Percentiles rank a stretch among this genome's conserved stretches.
Conservation (phyloP, 306 rosid species). For the Luffa aegyptiaca region DNA sequence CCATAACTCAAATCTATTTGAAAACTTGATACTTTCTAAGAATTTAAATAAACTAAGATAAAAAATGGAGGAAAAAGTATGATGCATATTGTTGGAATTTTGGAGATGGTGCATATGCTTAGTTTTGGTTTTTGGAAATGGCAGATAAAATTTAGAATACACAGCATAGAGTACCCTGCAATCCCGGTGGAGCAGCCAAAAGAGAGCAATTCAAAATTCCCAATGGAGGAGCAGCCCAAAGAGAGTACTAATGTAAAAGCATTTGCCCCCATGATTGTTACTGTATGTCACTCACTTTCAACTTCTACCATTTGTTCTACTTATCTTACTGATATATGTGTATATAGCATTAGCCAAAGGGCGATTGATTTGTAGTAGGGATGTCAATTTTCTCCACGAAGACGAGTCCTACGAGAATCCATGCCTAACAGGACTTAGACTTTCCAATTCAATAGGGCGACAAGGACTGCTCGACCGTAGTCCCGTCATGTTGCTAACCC, state of each 20-base stretch:
- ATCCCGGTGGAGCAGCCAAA: constrained; percentile 56
- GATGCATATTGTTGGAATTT: not conserved
- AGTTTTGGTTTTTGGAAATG: constrained; percentile 11
- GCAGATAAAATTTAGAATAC: constrained; percentile 54
- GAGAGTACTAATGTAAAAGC: constrained; percentile 34
- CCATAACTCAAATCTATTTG: not conserved
- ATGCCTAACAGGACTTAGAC: not conserved
- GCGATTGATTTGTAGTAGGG: not conserved
- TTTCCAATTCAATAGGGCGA: not conserved
- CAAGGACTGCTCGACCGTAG: not conserved
- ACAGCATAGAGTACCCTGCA: constrained; percentile 49
- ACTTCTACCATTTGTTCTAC: not conserved
- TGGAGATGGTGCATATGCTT: constrained; percentile 8
- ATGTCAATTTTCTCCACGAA: not conserved
- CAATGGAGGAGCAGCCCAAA: constrained; percentile 42
- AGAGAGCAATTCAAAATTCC: constrained; percentile 23
- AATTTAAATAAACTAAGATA: not conserved
- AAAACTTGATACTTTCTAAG: not conserved
- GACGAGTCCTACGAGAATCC: no score
- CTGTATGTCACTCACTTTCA: constrained; percentile 31
- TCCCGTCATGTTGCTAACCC: not conserved
- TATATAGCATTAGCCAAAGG: not conserved
- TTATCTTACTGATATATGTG: not conserved
- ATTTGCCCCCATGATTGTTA: constrained; percentile 66
- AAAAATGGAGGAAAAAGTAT: not conserved